Conservation (phyloP, 2,329 filamentous ascomycete genomes). For the Sporothrix curviconia region DNA sequence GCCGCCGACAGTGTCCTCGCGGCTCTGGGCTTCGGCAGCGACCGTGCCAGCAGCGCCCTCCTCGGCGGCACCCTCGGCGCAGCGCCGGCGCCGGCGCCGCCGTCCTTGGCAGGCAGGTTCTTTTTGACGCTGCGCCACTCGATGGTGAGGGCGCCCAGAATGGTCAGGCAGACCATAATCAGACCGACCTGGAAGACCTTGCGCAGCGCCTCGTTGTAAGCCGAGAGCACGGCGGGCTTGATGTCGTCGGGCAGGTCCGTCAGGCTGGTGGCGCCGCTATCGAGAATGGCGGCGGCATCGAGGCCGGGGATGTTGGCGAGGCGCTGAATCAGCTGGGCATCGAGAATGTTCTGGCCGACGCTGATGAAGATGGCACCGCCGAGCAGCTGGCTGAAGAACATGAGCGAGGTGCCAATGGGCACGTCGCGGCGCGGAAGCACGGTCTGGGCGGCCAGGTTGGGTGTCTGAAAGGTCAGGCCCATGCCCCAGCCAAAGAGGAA, state of each 20-base stretch:
- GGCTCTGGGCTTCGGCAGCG: no score
- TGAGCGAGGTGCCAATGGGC: conserved; percentile 36
- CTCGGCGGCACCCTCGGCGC: conserved; percentile 8
- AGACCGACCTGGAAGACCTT: conserved; percentile 55
- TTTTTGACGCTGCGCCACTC: conserved; percentile 51
- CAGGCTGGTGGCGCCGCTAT: conserved; percentile 20
- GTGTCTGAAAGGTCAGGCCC: conserved; percentile 39
- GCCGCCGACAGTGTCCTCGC: no score
- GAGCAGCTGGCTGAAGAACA: conserved; percentile 40
- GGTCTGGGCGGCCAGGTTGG: conserved; percentile 40
- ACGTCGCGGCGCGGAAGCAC: conserved; percentile 36
- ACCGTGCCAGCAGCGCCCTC: neutral
- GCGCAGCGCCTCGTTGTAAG: conserved; percentile 56
- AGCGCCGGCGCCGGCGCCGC: conserved; percentile 15
- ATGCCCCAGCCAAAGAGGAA: conserved; percentile 39
- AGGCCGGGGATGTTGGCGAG: conserved; percentile 27
- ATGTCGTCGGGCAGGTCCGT: conserved; percentile 22
- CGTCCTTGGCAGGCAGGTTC: conserved; percentile 21
- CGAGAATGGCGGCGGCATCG: conserved; percentile 17
- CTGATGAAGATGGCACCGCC: conserved; percentile 41
- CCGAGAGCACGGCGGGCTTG: conserved; percentile 23
- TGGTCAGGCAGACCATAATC: conserved; percentile 44
- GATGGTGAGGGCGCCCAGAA: conserved; percentile 49
- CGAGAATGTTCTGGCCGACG: conserved; percentile 41
- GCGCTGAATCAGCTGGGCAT: conserved; percentile 32